Evolutionary conservation across 176 grass and related monocot species (phyloP).

Genomic region (Calamus simplicifolius): DNA sequence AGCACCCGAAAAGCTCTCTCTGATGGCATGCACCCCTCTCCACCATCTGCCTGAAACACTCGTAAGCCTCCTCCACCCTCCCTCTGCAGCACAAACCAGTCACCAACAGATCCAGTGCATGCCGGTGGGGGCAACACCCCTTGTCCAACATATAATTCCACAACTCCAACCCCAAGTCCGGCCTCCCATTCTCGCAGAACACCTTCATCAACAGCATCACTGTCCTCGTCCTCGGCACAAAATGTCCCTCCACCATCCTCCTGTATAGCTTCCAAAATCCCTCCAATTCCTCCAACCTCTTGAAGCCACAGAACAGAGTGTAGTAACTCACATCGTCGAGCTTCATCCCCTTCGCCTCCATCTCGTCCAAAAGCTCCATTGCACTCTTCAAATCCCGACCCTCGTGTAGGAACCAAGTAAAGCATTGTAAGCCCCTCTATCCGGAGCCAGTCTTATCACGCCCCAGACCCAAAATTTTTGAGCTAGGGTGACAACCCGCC

Average conservation of each 20-base stretch:
- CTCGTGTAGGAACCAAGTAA: constrained; percentile 58
- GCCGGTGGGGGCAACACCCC: constrained; percentile 65
- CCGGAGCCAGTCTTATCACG: constrained; percentile 38
- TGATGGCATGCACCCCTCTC: constrained; percentile 45
- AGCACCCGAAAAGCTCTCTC: constrained; percentile 68
- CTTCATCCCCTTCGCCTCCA: constrained; percentile 45
- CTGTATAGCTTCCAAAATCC: constrained; percentile 67
- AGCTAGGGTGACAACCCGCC: no score
- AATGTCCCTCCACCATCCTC: constrained; percentile 49
- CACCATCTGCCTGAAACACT: constrained; percentile 51
- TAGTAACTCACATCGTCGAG: constrained; percentile 77
- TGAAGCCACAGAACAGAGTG: constrained; percentile 71
- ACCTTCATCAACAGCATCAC: constrained; percentile 82
- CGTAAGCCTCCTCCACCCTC: constrained; percentile 43
- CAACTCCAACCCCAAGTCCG: constrained; percentile 61
- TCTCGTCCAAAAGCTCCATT: constrained; percentile 50
- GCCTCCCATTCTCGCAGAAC: constrained; percentile 59
- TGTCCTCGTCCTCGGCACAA: constrained; percentile 61
- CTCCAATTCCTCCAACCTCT: constrained; percentile 47
- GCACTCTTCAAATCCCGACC: constrained; percentile 51
- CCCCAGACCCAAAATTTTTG: no score
- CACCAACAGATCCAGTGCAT: constrained; percentile 70
- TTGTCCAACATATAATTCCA: constrained; percentile 73
- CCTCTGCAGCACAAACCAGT: constrained; percentile 80
- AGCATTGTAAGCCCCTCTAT: constrained; percentile 60